Base-by-base conservation (phyloP, 768 basidiomycete genomes). In the Hericium alpestre region DNA sequence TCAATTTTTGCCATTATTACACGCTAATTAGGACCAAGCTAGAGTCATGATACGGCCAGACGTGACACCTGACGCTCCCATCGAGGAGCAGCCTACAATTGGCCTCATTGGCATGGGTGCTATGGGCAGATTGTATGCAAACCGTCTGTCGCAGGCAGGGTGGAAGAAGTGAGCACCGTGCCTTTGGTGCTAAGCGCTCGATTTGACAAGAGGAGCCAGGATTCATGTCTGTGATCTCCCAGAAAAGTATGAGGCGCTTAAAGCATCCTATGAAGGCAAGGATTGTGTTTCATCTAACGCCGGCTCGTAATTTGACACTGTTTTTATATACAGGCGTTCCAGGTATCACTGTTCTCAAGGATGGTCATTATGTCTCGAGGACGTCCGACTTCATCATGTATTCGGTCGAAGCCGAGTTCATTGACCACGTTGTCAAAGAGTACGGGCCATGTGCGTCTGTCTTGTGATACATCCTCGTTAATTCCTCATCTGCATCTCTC, bases 91-190 rank as follows among this genome's bases (percentile, higher is more conserved):
- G 62, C 90, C 90, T 6, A 77, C 79, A 0, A 88, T 98, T 40
- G 94, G 94, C 1, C 74, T 96, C 53, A 96, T 96, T 59, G 94
- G 95, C 2, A 96, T 97, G 93, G 94, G 94, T 0, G 90, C 89
- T 52, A 98, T 98, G 95, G 95, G 95, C 2, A 76, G 74, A 65
- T 92, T 98, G 93, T 98, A 97, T 68, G 92, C 93, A 0, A 78
- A 76, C 16, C 68, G 74, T n/a, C 75, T 99, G 23, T 80, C 84
- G 11, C 74, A 76, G 6, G 93, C 86, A 10, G 93, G 95, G 1
- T 93, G 91, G 85, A 81, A 84, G 70, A 87, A 83, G 94, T 93
- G 59, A 58, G 76, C 55, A 5, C n/a, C 54, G 22, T 16, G 37
- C 13, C 8, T 20, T 3, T 16, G 22, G 12, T 15, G 16, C 4